These are phyloP conservation scores for Geranium rotundifolium DNA, from an alignment of 345 rosid genomes.

Conservation along the genomic window DNA sequence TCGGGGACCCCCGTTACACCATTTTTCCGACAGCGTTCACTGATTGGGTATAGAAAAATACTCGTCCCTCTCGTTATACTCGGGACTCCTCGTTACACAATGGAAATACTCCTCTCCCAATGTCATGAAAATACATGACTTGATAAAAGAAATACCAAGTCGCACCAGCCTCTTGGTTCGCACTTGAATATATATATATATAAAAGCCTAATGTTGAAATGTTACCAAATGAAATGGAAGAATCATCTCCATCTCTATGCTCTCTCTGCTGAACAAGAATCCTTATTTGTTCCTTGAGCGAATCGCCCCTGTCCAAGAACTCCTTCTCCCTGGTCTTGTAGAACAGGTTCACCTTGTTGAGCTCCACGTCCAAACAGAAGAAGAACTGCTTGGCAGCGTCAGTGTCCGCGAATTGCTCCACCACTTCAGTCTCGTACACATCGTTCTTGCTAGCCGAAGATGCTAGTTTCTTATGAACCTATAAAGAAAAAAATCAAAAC, in stretches of 20 bases:
- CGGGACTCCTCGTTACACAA: too few relatives aligned
- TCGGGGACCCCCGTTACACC: too few relatives aligned
- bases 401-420: slow-evolving; percentile 65
- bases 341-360: slow-evolving; percentile 92
- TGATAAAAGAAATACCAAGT: too few relatives aligned
- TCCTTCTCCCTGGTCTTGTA: slow-evolving; percentile 75
- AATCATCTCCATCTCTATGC: slow-evolving; percentile 27
- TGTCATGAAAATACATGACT: too few relatives aligned
- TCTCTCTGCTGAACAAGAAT: slow-evolving; percentile 37
- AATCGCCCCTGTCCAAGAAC: slow-evolving; percentile 84
- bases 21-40: too few relatives aligned
- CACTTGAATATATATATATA: too few relatives aligned
- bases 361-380: slow-evolving; percentile 60
- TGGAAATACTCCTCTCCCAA: too few relatives aligned
- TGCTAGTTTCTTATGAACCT: slow-evolving; percentile 78
- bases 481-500: background rate
- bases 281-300: slow-evolving; percentile 75
- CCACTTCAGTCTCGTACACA: slow-evolving; percentile 71
- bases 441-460: slow-evolving; percentile 55
- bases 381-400: slow-evolving; percentile 79
- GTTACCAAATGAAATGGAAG: slow-evolving; percentile 1
- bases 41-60: too few relatives aligned
- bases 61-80: too few relatives aligned
- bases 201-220: too few relatives aligned
- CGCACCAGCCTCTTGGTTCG: too few relatives aligned